phyloP scores from a whole-genome alignment of 768 basidiomycete genomes.

The Hemileccinum impolitum region DNA sequence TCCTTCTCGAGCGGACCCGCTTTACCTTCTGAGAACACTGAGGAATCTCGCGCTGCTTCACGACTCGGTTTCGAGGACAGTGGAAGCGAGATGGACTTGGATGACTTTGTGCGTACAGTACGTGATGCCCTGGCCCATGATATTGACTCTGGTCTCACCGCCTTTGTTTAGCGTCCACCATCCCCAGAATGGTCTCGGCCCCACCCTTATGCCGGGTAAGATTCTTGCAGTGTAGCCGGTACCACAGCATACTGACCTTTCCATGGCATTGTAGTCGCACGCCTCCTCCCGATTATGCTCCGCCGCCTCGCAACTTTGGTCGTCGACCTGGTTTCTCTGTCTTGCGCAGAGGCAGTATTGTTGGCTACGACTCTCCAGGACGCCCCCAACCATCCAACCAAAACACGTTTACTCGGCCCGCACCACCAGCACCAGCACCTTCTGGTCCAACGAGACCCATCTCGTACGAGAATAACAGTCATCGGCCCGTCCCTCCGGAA shows the following conservation, averaged over 20 bases:
- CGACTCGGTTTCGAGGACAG: constrained; percentile 21
- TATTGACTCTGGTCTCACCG: constrained; percentile 4
- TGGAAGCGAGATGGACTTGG: constrained; percentile 28
- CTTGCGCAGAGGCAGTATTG: constrained; percentile 11
- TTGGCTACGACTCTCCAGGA: constrained; percentile 2
- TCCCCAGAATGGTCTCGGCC: constrained; percentile 25
- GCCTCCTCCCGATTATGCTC: constrained; percentile 21
- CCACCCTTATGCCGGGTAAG: constrained; percentile 28
- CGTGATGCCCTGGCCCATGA: not conserved
- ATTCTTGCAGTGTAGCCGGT: not conserved
- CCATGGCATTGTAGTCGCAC: constrained; percentile 14
- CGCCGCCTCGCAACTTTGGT: constrained; percentile 16
- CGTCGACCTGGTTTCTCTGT: constrained; percentile 14
- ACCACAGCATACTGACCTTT: constrained; percentile 1
- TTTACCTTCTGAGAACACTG: constrained; percentile 1
- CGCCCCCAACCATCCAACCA: constrained; percentile 13
- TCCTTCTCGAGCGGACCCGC: constrained; percentile 10
- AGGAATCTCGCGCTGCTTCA: constrained; percentile 13
- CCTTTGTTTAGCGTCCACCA: constrained; percentile 19
- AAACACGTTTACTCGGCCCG: constrained; percentile 9
- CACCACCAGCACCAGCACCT: constrained; percentile 2
- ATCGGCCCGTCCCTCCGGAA: constrained; percentile 8
- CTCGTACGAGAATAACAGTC: constrained; percentile 16
- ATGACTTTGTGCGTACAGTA: constrained; percentile 16
- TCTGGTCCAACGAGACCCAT: constrained; percentile 9